Conservation (phyloP, 73 alveolate species). For the Paramecium biaurelia region DNA sequence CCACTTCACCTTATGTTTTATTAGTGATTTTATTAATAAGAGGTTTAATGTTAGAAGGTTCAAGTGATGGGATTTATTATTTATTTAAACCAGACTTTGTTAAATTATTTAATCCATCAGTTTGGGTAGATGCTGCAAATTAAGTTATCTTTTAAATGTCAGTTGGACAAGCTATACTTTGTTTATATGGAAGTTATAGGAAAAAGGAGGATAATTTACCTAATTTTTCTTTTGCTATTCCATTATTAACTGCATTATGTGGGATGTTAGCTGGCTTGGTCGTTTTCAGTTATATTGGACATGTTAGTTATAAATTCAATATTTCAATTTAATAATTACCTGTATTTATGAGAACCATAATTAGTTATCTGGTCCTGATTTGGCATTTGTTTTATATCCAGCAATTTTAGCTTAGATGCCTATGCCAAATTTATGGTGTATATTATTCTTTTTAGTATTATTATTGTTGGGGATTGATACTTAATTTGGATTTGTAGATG, state of each 20-base stretch:
- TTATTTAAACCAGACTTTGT: constrained; percentile 65
- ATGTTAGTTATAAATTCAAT: constrained; percentile 36
- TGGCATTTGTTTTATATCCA: constrained; percentile 72
- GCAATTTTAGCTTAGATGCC: constrained; percentile 67
- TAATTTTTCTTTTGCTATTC: constrained; percentile 49
- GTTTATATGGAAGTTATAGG: constrained; percentile 62
- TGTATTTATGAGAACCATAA: neutral
- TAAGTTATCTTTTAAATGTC: constrained; percentile 64
- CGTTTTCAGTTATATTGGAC: constrained; percentile 70
- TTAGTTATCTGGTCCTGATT: constrained; percentile 67
- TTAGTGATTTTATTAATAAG: constrained; percentile 64
- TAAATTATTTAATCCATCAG: constrained; percentile 46
- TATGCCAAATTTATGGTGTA: constrained; percentile 60
- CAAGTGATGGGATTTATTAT: constrained; percentile 56
- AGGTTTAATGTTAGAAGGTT: constrained; percentile 70
- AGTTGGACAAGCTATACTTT: constrained; percentile 59
- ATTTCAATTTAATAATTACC: constrained; percentile 58
- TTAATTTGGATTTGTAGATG: constrained; percentile 60
- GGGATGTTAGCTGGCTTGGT: constrained; percentile 67
- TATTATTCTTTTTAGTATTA: constrained; percentile 64
- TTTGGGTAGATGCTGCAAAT: constrained; percentile 76
- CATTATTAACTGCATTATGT: constrained; percentile 64
- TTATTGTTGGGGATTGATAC: constrained; percentile 60
- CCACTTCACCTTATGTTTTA: constrained; percentile 67
- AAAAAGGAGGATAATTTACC: constrained; percentile 27